Evolutionary conservation across 2,329 filamentous ascomycete species (phyloP).

Genomic region (Colletotrichum eleusines): DNA sequence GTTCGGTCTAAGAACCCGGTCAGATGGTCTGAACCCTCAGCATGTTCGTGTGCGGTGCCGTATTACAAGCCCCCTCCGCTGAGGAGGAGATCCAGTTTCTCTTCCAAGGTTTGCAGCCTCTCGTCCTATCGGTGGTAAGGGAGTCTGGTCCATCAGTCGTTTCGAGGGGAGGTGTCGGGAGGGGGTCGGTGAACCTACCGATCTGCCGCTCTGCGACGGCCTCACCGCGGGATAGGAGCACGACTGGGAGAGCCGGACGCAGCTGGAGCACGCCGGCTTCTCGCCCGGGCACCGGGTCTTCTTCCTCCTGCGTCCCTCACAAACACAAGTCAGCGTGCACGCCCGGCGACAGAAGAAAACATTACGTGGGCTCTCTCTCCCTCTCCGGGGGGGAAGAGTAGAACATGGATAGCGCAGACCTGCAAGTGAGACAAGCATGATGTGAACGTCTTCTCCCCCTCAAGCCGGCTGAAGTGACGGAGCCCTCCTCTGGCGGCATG

Average conservation of each 20-base stretch:
- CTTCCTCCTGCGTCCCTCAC: conserved; percentile 57
- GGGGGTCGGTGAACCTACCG: conserved; percentile 51
- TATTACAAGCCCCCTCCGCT: conserved; percentile 54
- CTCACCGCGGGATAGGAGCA: conserved; percentile 59
- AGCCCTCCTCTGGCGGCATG: conserved; percentile 51
- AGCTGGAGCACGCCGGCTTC: conserved; percentile 64
- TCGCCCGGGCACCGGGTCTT: conserved; percentile 66
- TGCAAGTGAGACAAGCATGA: conserved; percentile 61
- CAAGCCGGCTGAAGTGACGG: conserved; percentile 42
- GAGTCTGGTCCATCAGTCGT: neutral
- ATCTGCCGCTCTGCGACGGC: conserved; percentile 56
- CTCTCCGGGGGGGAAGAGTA: neutral
- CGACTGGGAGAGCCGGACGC: conserved; percentile 60
- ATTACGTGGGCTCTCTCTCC: too few relatives aligned
- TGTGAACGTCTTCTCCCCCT: conserved; percentile 56
- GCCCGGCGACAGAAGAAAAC: too few relatives aligned
- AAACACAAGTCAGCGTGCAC: conserved; percentile 32
- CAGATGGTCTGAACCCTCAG: conserved; percentile 44
- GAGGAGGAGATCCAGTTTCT: conserved; percentile 64
- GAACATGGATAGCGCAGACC: conserved; percentile 50
- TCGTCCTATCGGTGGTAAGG: conserved; percentile 55
- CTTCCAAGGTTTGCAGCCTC: conserved; percentile 62
- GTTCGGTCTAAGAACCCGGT: conserved; percentile 49
- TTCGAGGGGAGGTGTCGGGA: neutral
- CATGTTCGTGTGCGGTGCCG: conserved; percentile 34